Evolutionary conservation across 345 rosid species (phyloP).

Genomic region (Gossypium rotundifolium): DNA sequence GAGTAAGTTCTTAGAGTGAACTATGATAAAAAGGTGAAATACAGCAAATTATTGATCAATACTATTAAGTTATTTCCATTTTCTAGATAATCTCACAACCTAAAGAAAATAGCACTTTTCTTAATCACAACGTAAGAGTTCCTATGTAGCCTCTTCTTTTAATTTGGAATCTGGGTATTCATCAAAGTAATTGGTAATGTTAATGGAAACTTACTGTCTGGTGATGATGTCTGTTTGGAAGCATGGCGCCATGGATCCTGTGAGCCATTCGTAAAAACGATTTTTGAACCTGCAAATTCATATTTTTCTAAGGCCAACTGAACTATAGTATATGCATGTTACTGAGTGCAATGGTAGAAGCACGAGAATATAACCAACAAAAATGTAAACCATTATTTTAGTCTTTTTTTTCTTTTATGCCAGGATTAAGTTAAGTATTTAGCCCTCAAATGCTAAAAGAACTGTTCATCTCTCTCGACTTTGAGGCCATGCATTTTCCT

Average conservation of each 20-base stretch:
- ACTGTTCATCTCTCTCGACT: neutral
- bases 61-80: neutral
- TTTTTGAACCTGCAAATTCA: constrained; percentile 62
- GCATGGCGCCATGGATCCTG: constrained; percentile 99
- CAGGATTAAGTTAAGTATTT: neutral
- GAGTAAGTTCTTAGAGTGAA: constrained; percentile 8
- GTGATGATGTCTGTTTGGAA: constrained; percentile 66
- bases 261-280: constrained; percentile 78
- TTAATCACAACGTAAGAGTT: neutral
- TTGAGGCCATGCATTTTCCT: neutral
- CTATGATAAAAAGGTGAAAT: neutral
- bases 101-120: neutral
- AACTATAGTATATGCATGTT: neutral
- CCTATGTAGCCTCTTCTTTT: neutral
- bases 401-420: too few relatives aligned
- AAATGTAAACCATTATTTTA: neutral
- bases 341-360: neutral
- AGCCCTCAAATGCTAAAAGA: neutral
- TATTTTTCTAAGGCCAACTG: neutral
- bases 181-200: neutral
- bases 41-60: neutral
- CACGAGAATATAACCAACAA: neutral
- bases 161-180: neutral
- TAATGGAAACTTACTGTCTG: constrained; percentile 46
- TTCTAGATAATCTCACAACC: neutral